Evolutionary conservation across 176 grass and related monocot species (phyloP).

Genomic region (Puya raimondii): DNA sequence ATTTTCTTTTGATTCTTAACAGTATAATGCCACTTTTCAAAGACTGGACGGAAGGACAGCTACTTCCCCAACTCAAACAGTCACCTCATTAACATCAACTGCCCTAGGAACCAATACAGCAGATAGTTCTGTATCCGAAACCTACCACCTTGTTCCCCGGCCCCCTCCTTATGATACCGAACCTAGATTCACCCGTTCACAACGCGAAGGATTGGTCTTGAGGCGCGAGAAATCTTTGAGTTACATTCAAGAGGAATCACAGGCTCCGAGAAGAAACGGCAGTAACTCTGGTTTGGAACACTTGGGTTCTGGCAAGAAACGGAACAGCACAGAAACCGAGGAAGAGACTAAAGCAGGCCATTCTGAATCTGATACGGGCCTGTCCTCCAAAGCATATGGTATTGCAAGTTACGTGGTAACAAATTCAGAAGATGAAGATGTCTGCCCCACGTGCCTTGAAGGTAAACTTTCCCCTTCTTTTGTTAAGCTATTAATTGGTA

Average conservation of each 20-base stretch:
- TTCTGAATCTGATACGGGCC: constrained; percentile 64
- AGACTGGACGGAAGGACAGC: constrained; percentile 59
- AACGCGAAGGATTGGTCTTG: constrained; percentile 77
- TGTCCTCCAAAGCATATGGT: constrained; percentile 51
- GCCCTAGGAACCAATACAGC: constrained; percentile 27
- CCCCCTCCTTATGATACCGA: constrained; percentile 58
- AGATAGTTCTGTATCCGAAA: constrained; percentile 45
- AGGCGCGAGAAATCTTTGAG: constrained; percentile 79
- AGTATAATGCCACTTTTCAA: constrained; percentile 73
- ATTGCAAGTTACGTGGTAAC: constrained; percentile 29
- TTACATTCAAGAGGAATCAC: constrained; percentile 55
- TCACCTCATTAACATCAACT: constrained; percentile 28
- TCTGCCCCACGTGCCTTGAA: constrained; percentile 91
- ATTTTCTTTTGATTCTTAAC: constrained; percentile 15
- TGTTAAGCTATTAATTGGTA: not conserved
- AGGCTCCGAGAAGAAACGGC: constrained; percentile 56
- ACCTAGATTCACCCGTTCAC: constrained; percentile 53
- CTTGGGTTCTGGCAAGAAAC: constrained; percentile 57
- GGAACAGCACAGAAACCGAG: constrained; percentile 51
- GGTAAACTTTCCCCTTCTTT: constrained; percentile 23
- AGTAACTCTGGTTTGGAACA: constrained; percentile 63
- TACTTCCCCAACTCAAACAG: constrained; percentile 39
- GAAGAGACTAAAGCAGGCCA: constrained; percentile 39
- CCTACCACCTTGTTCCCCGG: constrained; percentile 67
- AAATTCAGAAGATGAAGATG: constrained; percentile 78